Percentiles rank a stretch among this genome's conserved stretches.
phyloP scores from a whole-genome alignment of 495 filamentous ascomycete species.

The Hyaloscypha bicolor region DNA sequence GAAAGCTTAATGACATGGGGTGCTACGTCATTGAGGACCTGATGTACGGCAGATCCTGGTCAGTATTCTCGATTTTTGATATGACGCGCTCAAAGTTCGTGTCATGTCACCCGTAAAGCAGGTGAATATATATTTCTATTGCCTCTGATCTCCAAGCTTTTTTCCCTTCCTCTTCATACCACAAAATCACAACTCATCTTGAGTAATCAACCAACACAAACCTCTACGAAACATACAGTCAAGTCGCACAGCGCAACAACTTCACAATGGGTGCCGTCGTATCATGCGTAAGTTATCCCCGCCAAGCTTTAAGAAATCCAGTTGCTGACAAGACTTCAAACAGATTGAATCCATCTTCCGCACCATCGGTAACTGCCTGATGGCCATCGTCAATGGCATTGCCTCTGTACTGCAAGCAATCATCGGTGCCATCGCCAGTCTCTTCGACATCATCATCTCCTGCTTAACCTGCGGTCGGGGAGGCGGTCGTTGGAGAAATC shows the following conservation, averaged over 20 bases:
- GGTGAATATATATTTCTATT: conserved; percentile 34
- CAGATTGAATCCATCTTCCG: conserved; percentile 80
- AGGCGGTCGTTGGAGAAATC: conserved; percentile 33
- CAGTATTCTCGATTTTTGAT: conserved; percentile 4
- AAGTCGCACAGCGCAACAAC: conserved; percentile 20
- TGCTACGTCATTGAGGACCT: conserved; percentile 4
- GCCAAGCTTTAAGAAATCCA: neutral
- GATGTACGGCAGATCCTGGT: conserved; percentile 15
- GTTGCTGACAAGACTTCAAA: conserved; percentile 4
- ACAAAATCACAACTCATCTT: conserved; percentile 17
- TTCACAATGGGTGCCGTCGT: conserved; percentile 91
- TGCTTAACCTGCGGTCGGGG: conserved; percentile 80
- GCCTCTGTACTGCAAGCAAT: conserved; percentile 75
- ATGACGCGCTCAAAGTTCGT: neutral
- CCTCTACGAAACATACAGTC: conserved; percentile 19
- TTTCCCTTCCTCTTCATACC: neutral
- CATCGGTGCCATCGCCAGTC: conserved; percentile 75
- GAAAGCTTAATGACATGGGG: neutral
- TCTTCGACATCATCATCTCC: conserved; percentile 83
- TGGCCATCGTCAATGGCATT: conserved; percentile 82
- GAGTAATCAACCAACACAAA: conserved; percentile 19
- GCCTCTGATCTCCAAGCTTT: conserved; percentile 29
- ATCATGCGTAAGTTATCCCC: conserved; percentile 74
- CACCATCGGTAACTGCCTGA: conserved; percentile 81
- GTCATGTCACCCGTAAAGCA: neutral